Evolutionary conservation across 306 rosid genomes (phyloP).

Genomic region (Quercus berberidifolia): DNA sequence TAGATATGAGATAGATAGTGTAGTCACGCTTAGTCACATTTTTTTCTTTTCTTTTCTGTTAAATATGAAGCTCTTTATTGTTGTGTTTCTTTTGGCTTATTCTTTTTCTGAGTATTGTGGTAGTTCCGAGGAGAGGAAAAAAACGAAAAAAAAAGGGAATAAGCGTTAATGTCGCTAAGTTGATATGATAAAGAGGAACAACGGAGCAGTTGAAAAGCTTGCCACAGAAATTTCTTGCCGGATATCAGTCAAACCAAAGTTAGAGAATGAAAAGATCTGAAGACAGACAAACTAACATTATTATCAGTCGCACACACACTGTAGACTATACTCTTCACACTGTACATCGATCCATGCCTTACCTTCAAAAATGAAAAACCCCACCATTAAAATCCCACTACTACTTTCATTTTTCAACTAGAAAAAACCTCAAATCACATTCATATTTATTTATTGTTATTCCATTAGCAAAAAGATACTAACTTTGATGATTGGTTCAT

Average conservation of each 20-base stretch:
- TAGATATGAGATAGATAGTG: constrained; percentile 16
- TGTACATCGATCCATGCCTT: constrained; percentile 8
- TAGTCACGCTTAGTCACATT: background rate
- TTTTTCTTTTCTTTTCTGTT: constrained; percentile 18
- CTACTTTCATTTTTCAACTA: background rate
- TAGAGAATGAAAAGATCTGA: constrained; percentile 32
- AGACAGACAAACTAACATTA: constrained; percentile 56
- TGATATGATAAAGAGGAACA: constrained; percentile 67
- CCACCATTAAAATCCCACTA: background rate
- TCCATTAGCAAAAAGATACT: background rate
- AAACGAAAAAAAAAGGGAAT: constrained; percentile 21
- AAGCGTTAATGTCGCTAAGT: constrained; percentile 64
- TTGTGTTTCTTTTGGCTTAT: constrained; percentile 16
- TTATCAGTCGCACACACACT: constrained; percentile 42
- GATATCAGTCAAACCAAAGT: constrained; percentile 48
- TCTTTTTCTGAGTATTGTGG: constrained; percentile 36
- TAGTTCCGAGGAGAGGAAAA: constrained; percentile 54
- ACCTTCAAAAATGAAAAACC: background rate
- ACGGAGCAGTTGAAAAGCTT: constrained; percentile 60
- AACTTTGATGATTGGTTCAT: background rate
- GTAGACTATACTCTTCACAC: no score
- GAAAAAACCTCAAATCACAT: background rate
- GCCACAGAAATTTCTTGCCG: constrained; percentile 57
- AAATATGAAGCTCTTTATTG: constrained; percentile 18
- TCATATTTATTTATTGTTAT: background rate